Evolutionary conservation across 2,329 filamentous ascomycete genomes (phyloP).

Genomic region (Aspergillus proliferans): DNA sequence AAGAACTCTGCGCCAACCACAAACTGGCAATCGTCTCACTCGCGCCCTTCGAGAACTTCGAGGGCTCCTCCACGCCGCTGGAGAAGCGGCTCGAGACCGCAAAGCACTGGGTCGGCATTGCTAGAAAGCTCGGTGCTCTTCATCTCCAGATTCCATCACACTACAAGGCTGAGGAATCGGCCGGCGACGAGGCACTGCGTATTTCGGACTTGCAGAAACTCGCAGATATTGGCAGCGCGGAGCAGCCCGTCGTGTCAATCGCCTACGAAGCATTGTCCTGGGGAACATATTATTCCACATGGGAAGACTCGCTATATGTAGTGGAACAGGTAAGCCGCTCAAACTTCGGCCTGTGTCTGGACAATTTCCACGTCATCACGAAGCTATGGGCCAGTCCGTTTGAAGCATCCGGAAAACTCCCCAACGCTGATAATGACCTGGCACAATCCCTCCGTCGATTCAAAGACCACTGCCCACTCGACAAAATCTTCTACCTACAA

Average conservation of each 20-base stretch:
- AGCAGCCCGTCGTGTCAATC: constrained; percentile 5
- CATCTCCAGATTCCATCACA: neutral
- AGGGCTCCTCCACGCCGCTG: neutral
- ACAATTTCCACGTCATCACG: constrained; percentile 22
- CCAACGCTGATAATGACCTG: too few relatives aligned
- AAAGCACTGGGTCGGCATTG: neutral
- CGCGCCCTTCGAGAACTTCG: neutral
- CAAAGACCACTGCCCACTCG: constrained; percentile 4
- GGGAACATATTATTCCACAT: constrained; percentile 18
- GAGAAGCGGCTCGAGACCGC: neutral
- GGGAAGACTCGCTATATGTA: constrained; percentile 21
- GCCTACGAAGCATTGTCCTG: constrained; percentile 24
- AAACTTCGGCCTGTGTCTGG: constrained; percentile 28
- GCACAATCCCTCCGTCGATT: constrained; percentile 5
- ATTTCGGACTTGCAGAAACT: neutral
- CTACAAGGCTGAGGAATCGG: neutral
- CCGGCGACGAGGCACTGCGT: neutral
- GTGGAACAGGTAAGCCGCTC: constrained; percentile 17
- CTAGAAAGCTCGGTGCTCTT: neutral
- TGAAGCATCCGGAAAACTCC: neutral
- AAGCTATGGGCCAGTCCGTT: constrained; percentile 15
- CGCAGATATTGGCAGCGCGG: neutral
- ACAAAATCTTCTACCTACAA: constrained; percentile 23
- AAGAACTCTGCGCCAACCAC: neutral
- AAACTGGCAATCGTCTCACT: neutral